A percentile compares a stretch with the other conserved stretches of the same genome.
Conservation (phyloP, 2,329 filamentous ascomycete species). For the Thelonectria blattea region DNA sequence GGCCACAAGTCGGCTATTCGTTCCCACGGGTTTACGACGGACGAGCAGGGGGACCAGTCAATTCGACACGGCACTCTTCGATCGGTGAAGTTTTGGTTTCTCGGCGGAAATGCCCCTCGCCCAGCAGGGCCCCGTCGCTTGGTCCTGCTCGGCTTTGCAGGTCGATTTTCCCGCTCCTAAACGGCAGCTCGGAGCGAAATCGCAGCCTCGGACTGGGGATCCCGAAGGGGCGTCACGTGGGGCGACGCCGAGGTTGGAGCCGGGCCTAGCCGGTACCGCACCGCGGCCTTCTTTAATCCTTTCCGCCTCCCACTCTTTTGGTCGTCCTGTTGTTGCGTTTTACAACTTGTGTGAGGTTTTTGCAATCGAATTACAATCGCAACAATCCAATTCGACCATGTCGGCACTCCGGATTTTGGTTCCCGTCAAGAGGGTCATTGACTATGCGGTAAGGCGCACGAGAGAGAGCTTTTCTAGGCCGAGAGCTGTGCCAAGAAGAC, state of each 20-base stretch:
- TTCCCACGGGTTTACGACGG: background rate
- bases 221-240: constrained; percentile 43
- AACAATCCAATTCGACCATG: constrained; percentile 50
- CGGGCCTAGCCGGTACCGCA: constrained; percentile 51
- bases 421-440: constrained; percentile 83
- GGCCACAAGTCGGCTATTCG: constrained; percentile 18
- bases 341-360: background rate
- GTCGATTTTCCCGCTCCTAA: constrained; percentile 6
- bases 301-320: constrained; percentile 16
- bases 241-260: constrained; percentile 48
- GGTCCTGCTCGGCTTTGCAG: constrained; percentile 15
- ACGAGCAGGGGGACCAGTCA: no score
- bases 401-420: constrained; percentile 76
- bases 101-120: no score
- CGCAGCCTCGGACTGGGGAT: constrained; percentile 21
- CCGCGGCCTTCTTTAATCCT: constrained; percentile 30
- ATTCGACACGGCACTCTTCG: no score
- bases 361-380: background rate
- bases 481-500: background rate
- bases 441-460: constrained; percentile 84
- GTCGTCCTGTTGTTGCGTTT: background rate
- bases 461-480: background rate
- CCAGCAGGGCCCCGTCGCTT: constrained; percentile 4
- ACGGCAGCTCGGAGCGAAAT: constrained; percentile 27
- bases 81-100: no score